These are phyloP conservation scores for Suillus placidus DNA, from an alignment of 768 basidiomycete genomes.

Conservation along the genomic window DNA sequence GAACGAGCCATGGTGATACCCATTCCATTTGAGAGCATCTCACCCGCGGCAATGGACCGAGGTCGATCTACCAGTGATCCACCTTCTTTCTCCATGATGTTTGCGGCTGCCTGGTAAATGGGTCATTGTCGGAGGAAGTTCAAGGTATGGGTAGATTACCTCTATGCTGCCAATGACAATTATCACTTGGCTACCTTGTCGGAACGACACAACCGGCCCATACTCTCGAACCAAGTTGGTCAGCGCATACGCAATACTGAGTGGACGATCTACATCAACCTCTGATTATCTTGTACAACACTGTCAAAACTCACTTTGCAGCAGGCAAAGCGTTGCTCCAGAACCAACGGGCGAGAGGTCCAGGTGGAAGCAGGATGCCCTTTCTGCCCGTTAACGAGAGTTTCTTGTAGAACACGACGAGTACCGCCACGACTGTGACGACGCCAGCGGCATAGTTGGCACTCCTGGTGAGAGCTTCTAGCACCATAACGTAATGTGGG, in stretches of 20 bases:
- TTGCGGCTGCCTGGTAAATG: constrained; percentile 53
- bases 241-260: constrained; percentile 27
- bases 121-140: constrained; percentile 33
- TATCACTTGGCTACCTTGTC: constrained; percentile 40
- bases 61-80: constrained; percentile 53
- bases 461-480: constrained; percentile 33
- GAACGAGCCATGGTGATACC: constrained; percentile 48
- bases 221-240: constrained; percentile 56
- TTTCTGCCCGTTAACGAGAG: neutral
- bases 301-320: neutral
- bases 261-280: neutral
- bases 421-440: constrained; percentile 39
- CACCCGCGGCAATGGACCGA: constrained; percentile 49
- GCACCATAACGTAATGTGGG: constrained; percentile 29
- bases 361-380: constrained; percentile 20
- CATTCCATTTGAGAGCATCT: constrained; percentile 59
- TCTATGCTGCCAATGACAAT: constrained; percentile 22
- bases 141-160: constrained; percentile 13
- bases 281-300: neutral
- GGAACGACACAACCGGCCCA: constrained; percentile 56
- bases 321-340: constrained; percentile 20
- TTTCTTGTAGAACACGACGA: constrained; percentile 7
- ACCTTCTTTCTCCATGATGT: constrained; percentile 65
- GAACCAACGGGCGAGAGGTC: constrained; percentile 19
- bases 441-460: constrained; percentile 46